Evolutionary conservation across 768 basidiomycete genomes (phyloP), one percentile per base, ranked within the genome.

Genomic region (Auriscalpium orientale): DNA sequence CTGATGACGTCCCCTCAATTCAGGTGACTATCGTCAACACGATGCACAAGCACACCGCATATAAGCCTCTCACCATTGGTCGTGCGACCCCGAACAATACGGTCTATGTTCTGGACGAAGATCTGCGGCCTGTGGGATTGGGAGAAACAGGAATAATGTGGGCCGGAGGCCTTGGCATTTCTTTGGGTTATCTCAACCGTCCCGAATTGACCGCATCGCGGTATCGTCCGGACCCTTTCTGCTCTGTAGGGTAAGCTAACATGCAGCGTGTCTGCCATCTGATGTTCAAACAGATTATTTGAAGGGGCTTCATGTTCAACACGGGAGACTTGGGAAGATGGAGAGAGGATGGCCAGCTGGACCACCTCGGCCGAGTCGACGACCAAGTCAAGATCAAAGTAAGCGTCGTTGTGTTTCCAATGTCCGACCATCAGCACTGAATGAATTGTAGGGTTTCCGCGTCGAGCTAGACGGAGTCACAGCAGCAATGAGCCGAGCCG

Each of bases 361-460:
- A 83, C 53, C 80, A 79, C 58, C 72, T 83, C 22, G 83, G 83
- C 13, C 72, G 83, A 37, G 74, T 79, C 37, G 83, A 84, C 61
- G 80, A 83, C 58, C 83, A 83, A 65, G 81, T 84, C 47, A 84
- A 84, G 66, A 72, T 84, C 63, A 82, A 82, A 71, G 78, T 79
- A 54, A 46, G 65, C 5, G 22, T 28, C 5, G 22, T 28, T 5
- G 22, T 28, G 22, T 5, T 28, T n/a, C n/a, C n/a, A n/a, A 28
- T 5, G 22, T 28, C 22, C 22, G 22, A 28, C 22, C 22, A 28
- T 28, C 22, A 28, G 22, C 22, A 28, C 22, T 28, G 5, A 28
- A 28, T 28, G 5, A 48, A 48, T 5, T 48, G 6, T 51, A 82
- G 74, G 82, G 82, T 4, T 84, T 84, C 70, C 77, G 82, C 33